Conservation (phyloP, 345 rosid genomes). For the Trapa incisa region DNA sequence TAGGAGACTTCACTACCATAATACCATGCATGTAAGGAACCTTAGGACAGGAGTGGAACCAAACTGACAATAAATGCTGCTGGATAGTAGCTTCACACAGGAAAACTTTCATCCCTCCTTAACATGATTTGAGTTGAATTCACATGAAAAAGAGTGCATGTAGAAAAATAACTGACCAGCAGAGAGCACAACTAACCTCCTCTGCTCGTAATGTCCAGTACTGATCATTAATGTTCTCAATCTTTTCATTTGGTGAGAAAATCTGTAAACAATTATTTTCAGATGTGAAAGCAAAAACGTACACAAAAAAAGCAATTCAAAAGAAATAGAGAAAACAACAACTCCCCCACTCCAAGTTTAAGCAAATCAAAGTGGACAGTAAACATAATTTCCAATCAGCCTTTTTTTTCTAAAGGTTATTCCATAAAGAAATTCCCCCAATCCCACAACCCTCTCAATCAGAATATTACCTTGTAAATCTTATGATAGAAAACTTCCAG, state of each 20-base stretch:
- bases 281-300: background rate
- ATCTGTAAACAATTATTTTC: slow-evolving; percentile 28
- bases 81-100: too few species aligned
- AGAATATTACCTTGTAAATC: slow-evolving; percentile 46
- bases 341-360: too few species aligned
- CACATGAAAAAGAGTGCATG: background rate
- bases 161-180: background rate
- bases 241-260: slow-evolving; percentile 51
- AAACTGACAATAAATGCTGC: too few species aligned
- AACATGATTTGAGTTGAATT: background rate
- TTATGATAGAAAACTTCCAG: slow-evolving; percentile 67
- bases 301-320: background rate
- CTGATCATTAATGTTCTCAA: slow-evolving; percentile 70
- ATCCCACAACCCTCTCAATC: too few species aligned
- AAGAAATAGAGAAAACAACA: background rate
- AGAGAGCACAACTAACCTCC: slow-evolving; percentile 29
- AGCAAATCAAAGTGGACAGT: too few species aligned
- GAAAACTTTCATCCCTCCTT: background rate
- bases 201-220: slow-evolving; percentile 75
- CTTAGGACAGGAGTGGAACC: too few species aligned
- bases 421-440: too few species aligned
- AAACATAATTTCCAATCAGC: background rate
- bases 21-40: background rate
- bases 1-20: background rate
- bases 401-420: background rate